Conservation (phyloP, 192 early-diverging fungal species). For the Gonapodya prolifera region DNA sequence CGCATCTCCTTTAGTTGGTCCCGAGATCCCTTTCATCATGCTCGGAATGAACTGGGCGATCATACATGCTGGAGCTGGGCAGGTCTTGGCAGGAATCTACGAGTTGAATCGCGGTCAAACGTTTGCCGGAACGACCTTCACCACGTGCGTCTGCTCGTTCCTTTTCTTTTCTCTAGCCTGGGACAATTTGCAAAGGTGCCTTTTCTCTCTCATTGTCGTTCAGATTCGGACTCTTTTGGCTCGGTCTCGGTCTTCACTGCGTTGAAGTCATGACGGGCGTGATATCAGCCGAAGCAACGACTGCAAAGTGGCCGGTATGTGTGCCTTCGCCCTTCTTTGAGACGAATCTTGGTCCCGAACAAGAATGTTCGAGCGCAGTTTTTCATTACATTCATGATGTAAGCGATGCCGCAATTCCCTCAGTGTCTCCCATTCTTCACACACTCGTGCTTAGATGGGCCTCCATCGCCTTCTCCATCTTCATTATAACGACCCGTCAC, state of each 20-base stretch:
- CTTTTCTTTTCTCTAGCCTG: neutral
- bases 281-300: neutral
- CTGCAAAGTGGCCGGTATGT: neutral
- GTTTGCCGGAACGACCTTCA: neutral
- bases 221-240: conserved; percentile 1
- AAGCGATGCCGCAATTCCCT: neutral
- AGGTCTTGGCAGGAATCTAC: neutral
- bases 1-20: neutral
- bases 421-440: neutral
- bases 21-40: neutral
- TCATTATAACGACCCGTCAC: neutral
- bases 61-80: neutral
- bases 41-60: conserved; percentile 2
- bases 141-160: neutral
- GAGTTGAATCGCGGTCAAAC: neutral
- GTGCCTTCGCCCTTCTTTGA: neutral
- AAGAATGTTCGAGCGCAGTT: neutral
- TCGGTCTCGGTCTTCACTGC: neutral
- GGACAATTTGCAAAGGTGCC: no score
- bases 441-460: neutral
- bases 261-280: neutral
- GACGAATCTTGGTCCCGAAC: neutral
- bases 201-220: no score
- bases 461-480: neutral
- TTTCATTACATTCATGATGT: neutral